These are phyloP conservation scores for Coemansia sp. DNA, from an alignment of 192 early-diverging fungal genomes.

Conservation along the genomic window DNA sequence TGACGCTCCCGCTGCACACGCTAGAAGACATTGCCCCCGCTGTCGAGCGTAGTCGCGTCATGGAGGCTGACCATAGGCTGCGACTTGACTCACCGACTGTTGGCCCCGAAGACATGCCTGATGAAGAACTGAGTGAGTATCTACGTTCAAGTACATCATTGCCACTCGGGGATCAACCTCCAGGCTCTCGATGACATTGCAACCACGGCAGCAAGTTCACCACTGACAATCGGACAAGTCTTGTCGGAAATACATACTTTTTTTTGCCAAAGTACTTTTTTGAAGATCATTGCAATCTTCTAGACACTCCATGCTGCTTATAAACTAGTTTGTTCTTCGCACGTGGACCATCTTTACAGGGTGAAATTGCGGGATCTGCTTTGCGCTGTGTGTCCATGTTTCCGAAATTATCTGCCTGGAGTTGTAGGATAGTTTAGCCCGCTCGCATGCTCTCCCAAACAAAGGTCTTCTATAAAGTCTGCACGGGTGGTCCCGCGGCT, in stretches of 20 bases:
- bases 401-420: background rate
- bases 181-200: background rate
- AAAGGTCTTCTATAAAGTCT: background rate
- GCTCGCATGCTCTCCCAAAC: background rate
- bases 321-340: background rate
- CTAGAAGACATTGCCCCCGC: constrained; percentile 15
- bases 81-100: constrained; percentile 14
- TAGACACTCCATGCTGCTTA: background rate
- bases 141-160: background rate
- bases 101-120: constrained; percentile 23
- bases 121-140: constrained; percentile 15
- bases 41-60: background rate
- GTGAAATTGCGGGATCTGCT: background rate
- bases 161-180: background rate
- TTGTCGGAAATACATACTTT: constrained; percentile 6
- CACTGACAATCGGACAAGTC: constrained; percentile 7
- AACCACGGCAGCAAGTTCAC: background rate
- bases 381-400: background rate
- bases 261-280: background rate
- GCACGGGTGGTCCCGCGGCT: background rate
- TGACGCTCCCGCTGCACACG: constrained; percentile 28
- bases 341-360: background rate
- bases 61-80: background rate
- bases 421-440: background rate
- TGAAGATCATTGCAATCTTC: background rate